Percentiles rank a stretch among this genome's conserved stretches.
Evolutionary conservation across 768 basidiomycete genomes (phyloP).

Genomic region (Mycena leptocephala): DNA sequence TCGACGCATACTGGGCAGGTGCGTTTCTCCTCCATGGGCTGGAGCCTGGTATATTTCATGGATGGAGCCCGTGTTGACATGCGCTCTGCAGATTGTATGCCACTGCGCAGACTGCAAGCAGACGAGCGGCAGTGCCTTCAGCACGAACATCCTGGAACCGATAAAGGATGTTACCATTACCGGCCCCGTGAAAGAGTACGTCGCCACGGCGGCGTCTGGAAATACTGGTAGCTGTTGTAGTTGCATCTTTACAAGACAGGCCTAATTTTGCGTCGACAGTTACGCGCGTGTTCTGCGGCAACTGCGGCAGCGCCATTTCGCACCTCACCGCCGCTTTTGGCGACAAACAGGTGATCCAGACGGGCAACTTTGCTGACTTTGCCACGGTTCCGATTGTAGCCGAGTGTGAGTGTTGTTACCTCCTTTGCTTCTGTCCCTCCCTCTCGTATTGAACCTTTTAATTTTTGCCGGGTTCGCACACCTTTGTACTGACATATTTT

Average conservation of each 20-base stretch:
- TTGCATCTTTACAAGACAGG: neutral
- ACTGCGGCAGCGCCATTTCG: slow-evolving; percentile 56
- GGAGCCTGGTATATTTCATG: neutral
- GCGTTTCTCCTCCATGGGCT: neutral
- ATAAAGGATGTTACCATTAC: slow-evolving; percentile 51
- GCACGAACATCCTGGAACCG: slow-evolving; percentile 55
- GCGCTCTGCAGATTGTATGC: slow-evolving; percentile 46
- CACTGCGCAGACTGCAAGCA: slow-evolving; percentile 57
- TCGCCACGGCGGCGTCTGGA: slow-evolving; percentile 49
- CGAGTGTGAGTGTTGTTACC: slow-evolving; percentile 47
- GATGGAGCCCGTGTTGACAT: neutral
- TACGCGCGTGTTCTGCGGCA: slow-evolving; percentile 55
- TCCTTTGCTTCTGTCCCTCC: neutral
- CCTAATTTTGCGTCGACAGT: slow-evolving; percentile 36
- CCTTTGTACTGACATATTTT: too few species aligned
- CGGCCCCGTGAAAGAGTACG: slow-evolving; percentile 51
- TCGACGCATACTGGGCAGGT: slow-evolving; percentile 50
- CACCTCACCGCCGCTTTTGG: slow-evolving; percentile 53
- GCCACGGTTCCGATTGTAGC: slow-evolving; percentile 47
- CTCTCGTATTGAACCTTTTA: too few species aligned
- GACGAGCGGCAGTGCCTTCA: slow-evolving; percentile 57
- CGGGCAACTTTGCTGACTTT: slow-evolving; percentile 54
- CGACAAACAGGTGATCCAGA: slow-evolving; percentile 55
- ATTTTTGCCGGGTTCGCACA: too few species aligned
- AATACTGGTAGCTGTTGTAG: slow-evolving; percentile 48